phyloP scores from a whole-genome alignment of 1,284 basidiomycete species.

The Naganishia liquefaciens region DNA sequence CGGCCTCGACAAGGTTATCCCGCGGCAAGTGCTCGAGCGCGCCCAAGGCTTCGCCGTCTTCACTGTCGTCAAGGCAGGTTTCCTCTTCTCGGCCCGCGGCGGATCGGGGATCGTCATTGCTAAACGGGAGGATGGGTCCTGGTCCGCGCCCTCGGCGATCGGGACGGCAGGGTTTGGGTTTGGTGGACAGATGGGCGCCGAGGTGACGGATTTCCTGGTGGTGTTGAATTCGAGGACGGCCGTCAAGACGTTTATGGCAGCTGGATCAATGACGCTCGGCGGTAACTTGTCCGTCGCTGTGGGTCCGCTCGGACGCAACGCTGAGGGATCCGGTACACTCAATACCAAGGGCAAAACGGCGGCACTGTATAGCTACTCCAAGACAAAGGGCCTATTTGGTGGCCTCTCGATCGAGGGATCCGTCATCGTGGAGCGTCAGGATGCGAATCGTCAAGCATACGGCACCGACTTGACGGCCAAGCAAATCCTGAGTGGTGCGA shows the following conservation, averaged over 20 bases:
- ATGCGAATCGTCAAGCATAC: conserved; percentile 82
- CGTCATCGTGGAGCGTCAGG: conserved; percentile 89
- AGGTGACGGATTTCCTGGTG: conserved; percentile 90
- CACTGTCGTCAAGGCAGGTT: conserved; percentile 61
- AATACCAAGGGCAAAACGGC: conserved; percentile 85
- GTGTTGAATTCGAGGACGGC: conserved; percentile 70
- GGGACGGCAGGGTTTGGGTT: conserved; percentile 92
- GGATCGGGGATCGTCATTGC: conserved; percentile 93
- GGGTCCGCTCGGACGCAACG: conserved; percentile 90
- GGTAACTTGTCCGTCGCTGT: conserved; percentile 92
- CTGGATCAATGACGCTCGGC: conserved; percentile 85
- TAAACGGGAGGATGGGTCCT: conserved; percentile 75
- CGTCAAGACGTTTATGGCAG: conserved; percentile 88
- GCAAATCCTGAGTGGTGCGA: conserved; percentile 72
- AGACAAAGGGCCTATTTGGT: conserved; percentile 86
- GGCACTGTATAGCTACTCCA: conserved; percentile 96
- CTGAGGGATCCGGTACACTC: conserved; percentile 84
- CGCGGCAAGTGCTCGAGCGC: conserved; percentile 47
- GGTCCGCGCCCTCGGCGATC: conserved; percentile 93
- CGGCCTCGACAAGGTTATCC: conserved; percentile 57
- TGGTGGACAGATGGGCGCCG: conserved; percentile 66
- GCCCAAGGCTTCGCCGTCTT: conserved; percentile 60
- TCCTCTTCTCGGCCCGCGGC: conserved; percentile 64
- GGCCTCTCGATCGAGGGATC: conserved; percentile 84
- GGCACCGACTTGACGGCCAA: conserved; percentile 70